Base-by-base conservation (phyloP, 352 stramenopile genomes). In the Phytophthora citrophthora region DNA sequence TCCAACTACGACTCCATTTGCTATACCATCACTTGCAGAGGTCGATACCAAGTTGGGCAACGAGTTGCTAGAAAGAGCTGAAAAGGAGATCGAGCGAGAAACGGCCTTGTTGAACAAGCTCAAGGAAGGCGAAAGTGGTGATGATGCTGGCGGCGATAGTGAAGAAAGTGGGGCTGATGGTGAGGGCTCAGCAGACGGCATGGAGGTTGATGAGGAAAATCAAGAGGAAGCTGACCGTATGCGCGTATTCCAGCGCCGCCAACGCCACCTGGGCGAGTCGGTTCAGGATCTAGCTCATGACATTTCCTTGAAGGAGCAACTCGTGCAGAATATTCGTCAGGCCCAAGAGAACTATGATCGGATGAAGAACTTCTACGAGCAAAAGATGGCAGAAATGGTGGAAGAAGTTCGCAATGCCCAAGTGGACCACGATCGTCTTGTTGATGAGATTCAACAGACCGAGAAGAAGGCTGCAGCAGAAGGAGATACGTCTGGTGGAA, bases 271-370 rank as follows among this genome's bases (percentile, higher is more conserved):
- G 20, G 86, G 88, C 12, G 83, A 94, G 31, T 90, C 81, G 3
- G 86, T 95, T 5, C 76, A 94, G 49, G 86, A 93, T 44, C 59
- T 96, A 18, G 76, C 83, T 26, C 83, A 92, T 31, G 82, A 95
- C 31, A 96, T 96, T 63, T 93, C 88, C 7, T 55, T 95, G 16
- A 96, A 96, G 48, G 86, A 96, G 61, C 83, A 95, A 18, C 77
- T 96, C 13, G 75, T 95, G 8, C 79, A 91, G 27, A 92, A 89
- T 40, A 85, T 96, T 52, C 81, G 82, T 1, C 76, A 90, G 32
- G 75, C 81, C 9, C 82, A 94, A 67, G 85, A 92, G 64, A 92
- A 92, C 43, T 96, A 93, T 54, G 86, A 94, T 32, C 79, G 82
- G 8, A 77, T 96, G 66, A 89, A 89, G 54, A 92, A 47, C 12